Evolutionary conservation across 2,329 filamentous ascomycete genomes (phyloP).

Genomic region (Thermoascus crustaceus): DNA sequence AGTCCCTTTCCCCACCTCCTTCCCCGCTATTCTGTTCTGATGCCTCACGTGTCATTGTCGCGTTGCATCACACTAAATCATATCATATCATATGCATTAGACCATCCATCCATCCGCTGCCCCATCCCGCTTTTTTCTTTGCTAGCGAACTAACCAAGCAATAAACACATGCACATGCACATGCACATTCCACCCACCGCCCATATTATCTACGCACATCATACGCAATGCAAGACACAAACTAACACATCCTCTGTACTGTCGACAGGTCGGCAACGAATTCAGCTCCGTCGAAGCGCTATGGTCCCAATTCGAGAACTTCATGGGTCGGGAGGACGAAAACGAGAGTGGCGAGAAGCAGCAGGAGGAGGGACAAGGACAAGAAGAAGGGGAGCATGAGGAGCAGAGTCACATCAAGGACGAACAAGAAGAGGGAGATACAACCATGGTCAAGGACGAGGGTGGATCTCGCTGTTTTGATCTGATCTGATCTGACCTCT

Average conservation of each 20-base stretch:
- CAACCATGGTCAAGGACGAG: not conserved
- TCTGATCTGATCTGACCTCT: no score
- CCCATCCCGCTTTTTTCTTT: no score
- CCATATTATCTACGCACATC: slow-evolving; percentile 1
- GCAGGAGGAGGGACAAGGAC: slow-evolving; percentile 17
- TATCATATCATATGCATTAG: no score
- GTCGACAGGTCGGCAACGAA: slow-evolving; percentile 82
- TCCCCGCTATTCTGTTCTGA: not conserved
- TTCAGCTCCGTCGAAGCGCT: slow-evolving; percentile 94
- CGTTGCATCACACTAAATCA: no score
- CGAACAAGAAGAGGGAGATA: slow-evolving; percentile 9
- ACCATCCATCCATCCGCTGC: no score
- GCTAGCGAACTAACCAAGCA: no score
- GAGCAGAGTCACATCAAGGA: slow-evolving; percentile 7
- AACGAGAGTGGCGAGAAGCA: slow-evolving; percentile 20
- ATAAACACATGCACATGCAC: no score
- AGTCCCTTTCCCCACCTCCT: slow-evolving; percentile 18
- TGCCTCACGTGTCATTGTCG: slow-evolving; percentile 3
- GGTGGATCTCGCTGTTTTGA: not conserved
- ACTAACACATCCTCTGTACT: not conserved
- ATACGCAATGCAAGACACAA: slow-evolving; percentile 1
- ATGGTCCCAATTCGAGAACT: slow-evolving; percentile 94
- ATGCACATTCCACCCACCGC: not conserved
- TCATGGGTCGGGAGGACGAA: slow-evolving; percentile 63
- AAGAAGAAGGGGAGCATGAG: slow-evolving; percentile 8